Conservation (phyloP, 192 early-diverging fungal species). For the Phycomyces blakesleeanus region DNA sequence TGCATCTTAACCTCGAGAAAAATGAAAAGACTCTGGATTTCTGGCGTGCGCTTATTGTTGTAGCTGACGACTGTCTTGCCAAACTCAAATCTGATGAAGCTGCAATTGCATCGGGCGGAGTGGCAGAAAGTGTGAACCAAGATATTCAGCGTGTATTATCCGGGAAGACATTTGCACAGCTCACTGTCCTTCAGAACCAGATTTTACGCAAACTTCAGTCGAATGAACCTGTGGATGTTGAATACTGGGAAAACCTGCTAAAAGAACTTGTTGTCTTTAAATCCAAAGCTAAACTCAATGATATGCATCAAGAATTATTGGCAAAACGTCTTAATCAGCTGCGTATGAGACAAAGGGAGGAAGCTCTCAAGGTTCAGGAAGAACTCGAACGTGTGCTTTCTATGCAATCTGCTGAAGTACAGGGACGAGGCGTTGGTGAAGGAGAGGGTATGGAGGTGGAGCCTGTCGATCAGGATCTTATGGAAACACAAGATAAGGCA, state of each 20-base stretch:
- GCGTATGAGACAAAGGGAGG: conserved; percentile 49
- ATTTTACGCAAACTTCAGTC: conserved; percentile 66
- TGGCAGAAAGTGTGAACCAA: conserved; percentile 42
- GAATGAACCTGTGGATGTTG: conserved; percentile 72
- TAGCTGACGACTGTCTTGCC: conserved; percentile 67
- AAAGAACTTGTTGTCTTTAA: conserved; percentile 76
- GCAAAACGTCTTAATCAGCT: conserved; percentile 71
- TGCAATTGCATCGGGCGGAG: conserved; percentile 33
- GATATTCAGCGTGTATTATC: conserved; percentile 69
- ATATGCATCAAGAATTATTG: conserved; percentile 80
- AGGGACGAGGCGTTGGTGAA: conserved; percentile 31
- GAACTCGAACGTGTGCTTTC: conserved; percentile 49
- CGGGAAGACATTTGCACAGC: conserved; percentile 72
- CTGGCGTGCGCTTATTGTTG: conserved; percentile 82
- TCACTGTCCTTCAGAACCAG: conserved; percentile 68
- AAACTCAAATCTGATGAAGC: conserved; percentile 35
- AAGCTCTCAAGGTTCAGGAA: conserved; percentile 53
- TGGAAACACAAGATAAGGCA: conserved; percentile 41
- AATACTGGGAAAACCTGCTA: conserved; percentile 91
- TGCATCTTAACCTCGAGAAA: conserved; percentile 83
- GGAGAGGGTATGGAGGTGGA: conserved; percentile 44
- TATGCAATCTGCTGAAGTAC: conserved; percentile 41
- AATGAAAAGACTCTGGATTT: conserved; percentile 73
- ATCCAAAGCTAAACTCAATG: conserved; percentile 69
- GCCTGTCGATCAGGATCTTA: conserved; percentile 44